Evolutionary conservation across 148 eudicot genomes (phyloP), one percentile per base, ranked within the genome.

Genomic region (Amaranthus hypochondriacus): DNA sequence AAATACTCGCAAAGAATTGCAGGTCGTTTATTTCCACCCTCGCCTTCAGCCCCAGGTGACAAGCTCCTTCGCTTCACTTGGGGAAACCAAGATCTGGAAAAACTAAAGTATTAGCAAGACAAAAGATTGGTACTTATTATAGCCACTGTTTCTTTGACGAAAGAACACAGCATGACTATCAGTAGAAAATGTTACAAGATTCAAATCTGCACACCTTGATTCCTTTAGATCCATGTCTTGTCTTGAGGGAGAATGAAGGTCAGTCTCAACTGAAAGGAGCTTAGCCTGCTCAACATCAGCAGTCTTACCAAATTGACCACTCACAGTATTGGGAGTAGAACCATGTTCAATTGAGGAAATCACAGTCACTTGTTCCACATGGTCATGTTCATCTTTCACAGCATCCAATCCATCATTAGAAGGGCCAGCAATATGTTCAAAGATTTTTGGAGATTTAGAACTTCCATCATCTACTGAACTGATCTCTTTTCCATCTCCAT

Each of bases 1-100:
- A 86, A 90, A 81, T 79, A 94, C 21, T 89, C 88, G 66, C 98
- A 94, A 56, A 84, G 54, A 62, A 88, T 66, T 58, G 86, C 89
- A 21, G 85, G 80, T 72, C 88, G 85, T 83, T 94, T 92, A 74
- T 70, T 92, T 75, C 69, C 80, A 67, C 73, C 80, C 69, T 76
- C 83, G 47, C 60, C 52, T 68, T 81, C 90, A 12, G 66, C 71
- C 62, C 49, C 78, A 56, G 93, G 82, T 70, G 93, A 84, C 73
- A 71, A 71, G 73, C 83, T 85, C 86, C 94, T 88, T 52, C 69
- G 82, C 83, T 89, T 88, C 62, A 74, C 77, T 82, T 67, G 77
- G n/a, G 85, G 86, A 77, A 77, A 78, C 77, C 79, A 81, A 66
- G 66, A 81, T 82, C 97, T 89, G 89, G 73, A 80, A 66, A 89